Base-by-base conservation (phyloP, 2,329 filamentous ascomycete genomes). In the Aspergillus brasiliensis region DNA sequence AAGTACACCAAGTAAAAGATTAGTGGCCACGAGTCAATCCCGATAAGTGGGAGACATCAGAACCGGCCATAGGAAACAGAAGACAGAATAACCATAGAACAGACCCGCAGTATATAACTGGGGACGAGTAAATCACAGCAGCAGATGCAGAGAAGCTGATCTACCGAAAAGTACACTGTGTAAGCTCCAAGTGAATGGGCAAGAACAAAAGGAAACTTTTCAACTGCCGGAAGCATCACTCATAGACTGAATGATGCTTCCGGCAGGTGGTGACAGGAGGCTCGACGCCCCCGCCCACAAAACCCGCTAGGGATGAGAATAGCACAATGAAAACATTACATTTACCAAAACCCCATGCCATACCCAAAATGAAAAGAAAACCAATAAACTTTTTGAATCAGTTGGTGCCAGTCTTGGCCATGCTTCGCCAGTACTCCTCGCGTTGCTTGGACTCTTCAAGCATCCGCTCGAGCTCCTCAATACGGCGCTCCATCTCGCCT, bases 401-500 rank as follows among this genome's bases (percentile, higher is more conserved):
- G 15, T 51, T 64, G 47, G 66, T 49, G 54, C 67, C 56, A 58
- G 64, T 58, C 57, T 67, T 27, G 27, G 74, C 73, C 56, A 74
- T 44, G 19, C 67, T 63, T 64, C 75, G 77, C 74, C 74, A 77
- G 61, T 75, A 73, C 54, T 78, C 71, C 67, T 78, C 73, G 44
- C 75, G 59, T 52, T 68, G 67, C 52, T 74, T 67, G 42, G 73
- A 66, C 57, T 77, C 69, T 7, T 71, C 68, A 6, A 78, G 61
- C 34, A 65, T 57, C 42, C 83, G 82, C 75, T 88, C 83, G 27
- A 94, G 80, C 73, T 90, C 87, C 17, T 81, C 83, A 70, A 96
- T 92, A 70, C 86, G 83, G 40, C 84, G 84, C 80, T 96, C 90
- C 48, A 97, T 82, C 59, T 88, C 86, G 58, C 91, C 88, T 62